Conservation (phyloP, 2,329 filamentous ascomycete genomes). For the Sarocladium strictum region DNA sequence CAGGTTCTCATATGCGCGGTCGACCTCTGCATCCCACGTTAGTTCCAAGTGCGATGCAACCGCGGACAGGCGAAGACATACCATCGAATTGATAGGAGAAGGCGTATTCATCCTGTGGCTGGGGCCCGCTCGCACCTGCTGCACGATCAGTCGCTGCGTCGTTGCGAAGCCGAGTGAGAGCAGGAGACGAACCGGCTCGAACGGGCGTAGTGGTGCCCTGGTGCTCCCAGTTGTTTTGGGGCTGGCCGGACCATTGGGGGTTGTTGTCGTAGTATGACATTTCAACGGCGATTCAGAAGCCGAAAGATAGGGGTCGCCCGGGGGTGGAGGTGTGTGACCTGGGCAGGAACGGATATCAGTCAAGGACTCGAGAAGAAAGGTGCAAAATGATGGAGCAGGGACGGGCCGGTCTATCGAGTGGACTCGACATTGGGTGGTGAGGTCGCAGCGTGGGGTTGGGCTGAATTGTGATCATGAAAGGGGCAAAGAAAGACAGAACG, state of each 20-base stretch:
- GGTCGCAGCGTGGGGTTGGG: not conserved
- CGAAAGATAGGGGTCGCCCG: not conserved
- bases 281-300: not conserved
- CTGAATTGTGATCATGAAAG: not conserved
- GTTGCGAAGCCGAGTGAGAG: not conserved
- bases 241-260: slow-evolving; percentile 30
- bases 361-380: not conserved
- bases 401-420: not conserved
- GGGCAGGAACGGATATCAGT: not conserved
- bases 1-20: slow-evolving; percentile 90
- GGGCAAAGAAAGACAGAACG: not conserved
- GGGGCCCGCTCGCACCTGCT: slow-evolving; percentile 68
- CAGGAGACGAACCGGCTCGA: slow-evolving; percentile 29
- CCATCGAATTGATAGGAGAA: slow-evolving; percentile 87
- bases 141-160: slow-evolving; percentile 12
- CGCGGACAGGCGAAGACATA: slow-evolving; percentile 44
- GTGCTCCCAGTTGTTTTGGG: slow-evolving; percentile 40
- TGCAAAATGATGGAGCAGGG: not conserved
- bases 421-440: not conserved
- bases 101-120: slow-evolving; percentile 69
- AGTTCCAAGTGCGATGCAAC: slow-evolving; percentile 13
- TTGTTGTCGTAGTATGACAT: slow-evolving; percentile 36
- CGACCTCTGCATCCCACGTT: slow-evolving; percentile 64
- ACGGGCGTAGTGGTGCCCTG: slow-evolving; percentile 35
- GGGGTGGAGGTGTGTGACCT: not conserved